A percentile compares a stretch with the other conserved stretches of the same genome.
Evolutionary conservation across 164 flowering plant species (phyloP).

Genomic region (Vitis amurensis): DNA sequence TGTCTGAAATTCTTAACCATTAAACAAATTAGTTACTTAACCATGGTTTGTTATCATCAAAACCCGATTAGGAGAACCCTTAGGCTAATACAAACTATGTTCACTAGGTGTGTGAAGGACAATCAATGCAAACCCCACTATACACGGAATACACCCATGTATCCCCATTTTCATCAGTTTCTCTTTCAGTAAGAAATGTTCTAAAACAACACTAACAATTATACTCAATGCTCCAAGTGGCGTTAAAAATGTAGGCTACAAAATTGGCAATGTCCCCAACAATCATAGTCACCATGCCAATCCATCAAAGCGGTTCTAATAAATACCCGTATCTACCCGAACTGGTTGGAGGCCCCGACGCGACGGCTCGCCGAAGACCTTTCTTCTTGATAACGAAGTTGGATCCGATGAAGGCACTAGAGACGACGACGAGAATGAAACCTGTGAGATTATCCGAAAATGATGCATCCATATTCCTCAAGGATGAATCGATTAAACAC

Average conservation of each 20-base stretch:
- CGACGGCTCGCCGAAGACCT: too few relatives aligned
- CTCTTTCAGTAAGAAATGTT: slow-evolving; percentile 22
- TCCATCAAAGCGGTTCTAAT: slow-evolving; percentile 95
- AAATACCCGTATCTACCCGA: slow-evolving; percentile 79
- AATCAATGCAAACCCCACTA: slow-evolving; percentile 77
- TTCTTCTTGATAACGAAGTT: slow-evolving; percentile 49
- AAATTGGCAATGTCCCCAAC: slow-evolving; percentile 88
- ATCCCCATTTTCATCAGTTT: slow-evolving; percentile 76
- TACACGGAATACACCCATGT: slow-evolving; percentile 76
- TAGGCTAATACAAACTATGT: too few relatives aligned
- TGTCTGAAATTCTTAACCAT: too few relatives aligned
- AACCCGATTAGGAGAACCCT: too few relatives aligned
- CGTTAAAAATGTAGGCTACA: slow-evolving; percentile 82
- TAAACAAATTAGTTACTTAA: too few relatives aligned
- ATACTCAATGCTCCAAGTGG: slow-evolving; percentile 97
- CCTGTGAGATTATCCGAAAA: slow-evolving; percentile 50
- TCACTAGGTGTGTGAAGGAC: slow-evolving; percentile 91
- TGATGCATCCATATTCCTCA: too few relatives aligned
- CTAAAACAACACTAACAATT: slow-evolving; percentile 90
- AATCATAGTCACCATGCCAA: slow-evolving; percentile 79
- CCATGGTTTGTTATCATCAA: too few relatives aligned
- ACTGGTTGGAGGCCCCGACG: slow-evolving; percentile 62
- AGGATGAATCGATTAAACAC: too few relatives aligned
- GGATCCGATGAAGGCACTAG: slow-evolving; percentile 79
- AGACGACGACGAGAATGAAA: slow-evolving; percentile 61